A percentile compares a stretch with the other conserved stretches of the same genome.
Conservation (phyloP, 148 eudicot species). For the Polygonum maritimum region DNA sequence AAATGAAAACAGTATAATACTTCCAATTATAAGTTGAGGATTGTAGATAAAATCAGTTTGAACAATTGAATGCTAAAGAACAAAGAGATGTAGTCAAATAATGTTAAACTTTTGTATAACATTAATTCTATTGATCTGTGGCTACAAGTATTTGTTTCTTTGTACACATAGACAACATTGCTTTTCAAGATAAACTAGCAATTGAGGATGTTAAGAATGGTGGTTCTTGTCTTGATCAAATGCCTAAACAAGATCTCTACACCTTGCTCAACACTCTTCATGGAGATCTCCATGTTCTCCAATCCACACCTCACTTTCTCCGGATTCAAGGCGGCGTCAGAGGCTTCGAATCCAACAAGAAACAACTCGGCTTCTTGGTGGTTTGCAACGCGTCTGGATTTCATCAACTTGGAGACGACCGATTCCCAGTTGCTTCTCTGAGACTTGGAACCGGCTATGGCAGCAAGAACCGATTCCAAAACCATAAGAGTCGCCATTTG, state of each 20-base stretch:
- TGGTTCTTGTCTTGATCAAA: constrained; percentile 7
- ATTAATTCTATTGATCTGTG: neutral
- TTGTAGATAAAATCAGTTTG: neutral
- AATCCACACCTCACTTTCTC: neutral
- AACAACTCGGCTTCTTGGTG: neutral
- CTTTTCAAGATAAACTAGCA: neutral
- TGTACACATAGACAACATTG: neutral
- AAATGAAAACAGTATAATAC: neutral
- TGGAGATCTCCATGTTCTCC: constrained; percentile 2
- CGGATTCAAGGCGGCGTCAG: neutral
- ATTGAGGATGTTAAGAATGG: constrained; percentile 1
- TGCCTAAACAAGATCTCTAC: constrained; percentile 1
- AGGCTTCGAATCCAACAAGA: neutral
- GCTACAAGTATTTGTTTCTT: neutral
- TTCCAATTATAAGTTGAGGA: neutral
- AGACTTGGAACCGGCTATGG: neutral
- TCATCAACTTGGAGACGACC: neutral
- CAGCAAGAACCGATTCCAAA: neutral
- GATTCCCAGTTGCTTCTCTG: constrained; percentile 4
- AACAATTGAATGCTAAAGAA: neutral
- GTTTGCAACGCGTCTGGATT: neutral
- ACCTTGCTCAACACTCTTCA: neutral
- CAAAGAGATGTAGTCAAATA: constrained; percentile 1
- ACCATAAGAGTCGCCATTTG: neutral
- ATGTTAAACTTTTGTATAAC: neutral